These are phyloP conservation scores for Pestalotiopsis fici DNA, from an alignment of 2,329 filamentous ascomycete species.

Conservation along the genomic window DNA sequence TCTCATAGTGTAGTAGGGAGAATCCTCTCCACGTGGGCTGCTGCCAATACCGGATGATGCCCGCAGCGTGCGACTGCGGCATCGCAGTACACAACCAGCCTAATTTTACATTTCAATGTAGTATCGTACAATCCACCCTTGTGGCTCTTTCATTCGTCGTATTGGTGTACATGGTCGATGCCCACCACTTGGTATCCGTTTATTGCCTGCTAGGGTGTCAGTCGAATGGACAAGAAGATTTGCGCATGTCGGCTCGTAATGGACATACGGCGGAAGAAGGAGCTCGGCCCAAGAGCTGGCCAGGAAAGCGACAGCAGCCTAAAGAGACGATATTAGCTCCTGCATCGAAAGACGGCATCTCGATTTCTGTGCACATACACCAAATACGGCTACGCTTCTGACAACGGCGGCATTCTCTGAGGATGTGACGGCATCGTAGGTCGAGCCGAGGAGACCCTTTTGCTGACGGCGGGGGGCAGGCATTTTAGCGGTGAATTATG, in stretches of 20 bases:
- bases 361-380: slow-evolving; percentile 48
- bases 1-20: not conserved
- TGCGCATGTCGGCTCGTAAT: not conserved
- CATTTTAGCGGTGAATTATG: slow-evolving; percentile 20
- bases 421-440: slow-evolving; percentile 64
- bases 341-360: not conserved
- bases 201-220: not conserved
- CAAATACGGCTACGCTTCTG: slow-evolving; percentile 67
- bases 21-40: not conserved
- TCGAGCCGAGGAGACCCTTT: slow-evolving; percentile 56
- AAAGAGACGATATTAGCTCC: slow-evolving; percentile 8
- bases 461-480: slow-evolving; percentile 39
- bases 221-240: not conserved
- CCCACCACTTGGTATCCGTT: not conserved
- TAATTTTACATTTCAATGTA: not conserved
- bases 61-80: not conserved
- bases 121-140: not conserved
- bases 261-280: slow-evolving; percentile 63
- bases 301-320: slow-evolving; percentile 68
- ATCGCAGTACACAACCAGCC: not conserved
- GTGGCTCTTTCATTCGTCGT: not conserved
- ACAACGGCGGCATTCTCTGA: slow-evolving; percentile 71
- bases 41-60: not conserved
- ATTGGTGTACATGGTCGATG: not conserved
- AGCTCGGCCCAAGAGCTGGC: slow-evolving; percentile 68